Evolutionary conservation across 805 yeast genomes (phyloP).

Genomic region (Metschnikowia continentalis): DNA sequence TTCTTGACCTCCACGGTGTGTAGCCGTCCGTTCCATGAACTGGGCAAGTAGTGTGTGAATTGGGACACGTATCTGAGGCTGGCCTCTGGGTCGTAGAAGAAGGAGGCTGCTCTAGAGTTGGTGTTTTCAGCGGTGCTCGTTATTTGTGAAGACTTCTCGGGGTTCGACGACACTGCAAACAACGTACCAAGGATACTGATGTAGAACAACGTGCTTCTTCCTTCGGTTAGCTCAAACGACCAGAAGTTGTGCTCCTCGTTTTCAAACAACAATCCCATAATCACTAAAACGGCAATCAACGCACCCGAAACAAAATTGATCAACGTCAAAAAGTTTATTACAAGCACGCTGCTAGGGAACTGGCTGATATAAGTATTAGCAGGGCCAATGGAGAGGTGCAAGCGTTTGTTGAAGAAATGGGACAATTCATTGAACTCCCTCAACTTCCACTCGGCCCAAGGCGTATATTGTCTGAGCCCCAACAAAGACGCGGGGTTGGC

Average conservation of each 20-base stretch:
- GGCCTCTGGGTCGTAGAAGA: constrained; percentile 89
- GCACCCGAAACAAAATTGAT: constrained; percentile 76
- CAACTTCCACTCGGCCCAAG: constrained; percentile 91
- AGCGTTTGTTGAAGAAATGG: constrained; percentile 77
- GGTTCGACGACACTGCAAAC: constrained; percentile 76
- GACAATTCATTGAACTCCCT: constrained; percentile 91
- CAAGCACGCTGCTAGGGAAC: constrained; percentile 72
- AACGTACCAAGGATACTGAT: constrained; percentile 84
- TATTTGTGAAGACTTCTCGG: constrained; percentile 34
- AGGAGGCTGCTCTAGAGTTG: constrained; percentile 24
- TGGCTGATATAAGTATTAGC: constrained; percentile 84
- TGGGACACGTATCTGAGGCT: constrained; percentile 75
- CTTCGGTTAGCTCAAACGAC: constrained; percentile 81
- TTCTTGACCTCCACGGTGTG: constrained; percentile 81
- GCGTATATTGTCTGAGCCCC: constrained; percentile 75
- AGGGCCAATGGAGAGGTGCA: constrained; percentile 70
- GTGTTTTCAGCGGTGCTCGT: constrained; percentile 23
- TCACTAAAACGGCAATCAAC: constrained; percentile 71
- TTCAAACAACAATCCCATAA: constrained; percentile 67
- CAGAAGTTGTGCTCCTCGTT: constrained; percentile 77
- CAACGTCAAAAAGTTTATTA: constrained; percentile 35
- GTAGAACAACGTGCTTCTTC: constrained; percentile 78
- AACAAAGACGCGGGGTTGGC: constrained; percentile 80
- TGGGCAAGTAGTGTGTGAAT: constrained; percentile 87
- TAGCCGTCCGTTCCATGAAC: constrained; percentile 76